These are phyloP conservation scores for Macaranga tanarius DNA, from an alignment of 441 rosid species.

Conservation along the genomic window DNA sequence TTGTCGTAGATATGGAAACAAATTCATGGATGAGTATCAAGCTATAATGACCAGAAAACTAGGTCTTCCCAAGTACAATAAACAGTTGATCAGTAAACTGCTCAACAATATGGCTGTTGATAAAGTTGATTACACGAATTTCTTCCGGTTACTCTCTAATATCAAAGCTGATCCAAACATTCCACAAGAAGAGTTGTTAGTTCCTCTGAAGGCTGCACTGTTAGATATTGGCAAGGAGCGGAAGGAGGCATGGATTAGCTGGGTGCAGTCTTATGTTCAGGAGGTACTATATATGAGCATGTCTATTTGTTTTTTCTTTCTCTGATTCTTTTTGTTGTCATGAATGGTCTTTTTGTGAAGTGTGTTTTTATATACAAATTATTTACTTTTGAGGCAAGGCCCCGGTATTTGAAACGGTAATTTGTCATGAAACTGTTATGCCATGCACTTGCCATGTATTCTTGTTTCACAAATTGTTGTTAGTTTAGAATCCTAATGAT, in stretches of 20 bases:
- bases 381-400: background rate
- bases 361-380: background rate
- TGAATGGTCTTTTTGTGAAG: too few species aligned
- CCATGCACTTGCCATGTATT: background rate
- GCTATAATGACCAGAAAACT: slow-evolving; percentile 88
- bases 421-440: background rate
- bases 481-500: background rate
- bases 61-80: slow-evolving; percentile 90
- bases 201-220: slow-evolving; percentile 81
- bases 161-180: slow-evolving; percentile 68
- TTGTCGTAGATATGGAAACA: slow-evolving; percentile 72
- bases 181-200: slow-evolving; percentile 60
- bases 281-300: slow-evolving; percentile 51
- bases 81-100: slow-evolving; percentile 77
- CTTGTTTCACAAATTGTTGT: background rate
- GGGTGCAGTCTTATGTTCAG: slow-evolving; percentile 79
- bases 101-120: slow-evolving; percentile 95
- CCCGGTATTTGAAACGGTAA: too few species aligned
- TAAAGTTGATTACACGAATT: slow-evolving; percentile 97
- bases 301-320: background rate
- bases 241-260: slow-evolving; percentile 85
- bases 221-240: slow-evolving; percentile 96
- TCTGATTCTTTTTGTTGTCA: background rate
- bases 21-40: slow-evolving; percentile 97
- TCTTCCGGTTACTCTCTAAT: slow-evolving; percentile 82